Base-by-base conservation (phyloP, 2,329 filamentous ascomycete species). In the Fusarium domesticum region DNA sequence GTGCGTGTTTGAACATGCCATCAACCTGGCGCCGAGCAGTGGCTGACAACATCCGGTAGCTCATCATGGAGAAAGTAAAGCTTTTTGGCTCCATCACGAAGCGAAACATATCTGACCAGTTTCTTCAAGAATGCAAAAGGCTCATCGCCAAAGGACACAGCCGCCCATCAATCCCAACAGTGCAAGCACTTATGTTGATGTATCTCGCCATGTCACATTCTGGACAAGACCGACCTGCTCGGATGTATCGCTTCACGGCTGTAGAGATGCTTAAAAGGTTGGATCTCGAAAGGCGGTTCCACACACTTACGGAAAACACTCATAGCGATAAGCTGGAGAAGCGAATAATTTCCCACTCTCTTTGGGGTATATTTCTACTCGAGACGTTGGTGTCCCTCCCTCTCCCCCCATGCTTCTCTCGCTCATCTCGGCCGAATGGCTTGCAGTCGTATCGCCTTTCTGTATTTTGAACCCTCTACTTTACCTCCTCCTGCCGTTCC, bases 161-260 rank as follows among this genome's bases (percentile, higher is more conserved):
- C 14, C n/a, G 23, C 20, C 16, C 37, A 7, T 39, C 37, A 12
- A 32, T 39, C 25, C 37, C 37, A 5, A 39, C 37, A 2, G 18
- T 33, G 12, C 37, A 39, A 15, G 37, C 28, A 12, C 37, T 39
- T 11, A 15, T 39, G 5, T 31, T 23, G 25, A 39, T 39, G 28
- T 39, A 39, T 18, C 37, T 39, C 6, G 25, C 37, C 25, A 39
- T 18, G 16, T 28, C 37, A 14, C 15, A 19, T 15, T 28, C 18
- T 15, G 37, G 37, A 15, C n/a, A 11, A 6, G 37, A 39, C 6
- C 18, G 37, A 20, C 14, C 28, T 16, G 37, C 37, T 18, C 37
- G 37, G 12, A 25, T 39, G 28, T 39, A 39, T 18, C 37, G 37
- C 25, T 39, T 39, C 14, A 39, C 37, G 7, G 37, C 37, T 10